Base-by-base conservation (phyloP, 768 basidiomycete species). In the Suillus cothurnatus region DNA sequence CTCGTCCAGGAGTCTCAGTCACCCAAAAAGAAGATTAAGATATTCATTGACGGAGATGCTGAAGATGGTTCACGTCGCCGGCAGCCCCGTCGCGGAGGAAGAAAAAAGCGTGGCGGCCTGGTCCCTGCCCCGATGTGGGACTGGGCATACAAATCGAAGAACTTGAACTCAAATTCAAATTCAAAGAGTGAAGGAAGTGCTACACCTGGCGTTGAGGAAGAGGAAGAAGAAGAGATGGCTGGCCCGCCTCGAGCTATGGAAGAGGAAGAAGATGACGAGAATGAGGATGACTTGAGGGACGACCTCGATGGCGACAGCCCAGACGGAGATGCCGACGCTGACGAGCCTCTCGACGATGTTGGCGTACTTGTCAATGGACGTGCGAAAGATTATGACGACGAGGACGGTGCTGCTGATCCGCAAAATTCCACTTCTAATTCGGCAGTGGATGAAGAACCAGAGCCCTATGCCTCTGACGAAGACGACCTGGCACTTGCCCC, bases 111-210 rank as follows among this genome's bases (percentile, higher is more conserved):
- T 61, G 85, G 88, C 70, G 89, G 88, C 63, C 81, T 92, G 66
- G 88, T 92, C 1, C 91, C 92, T 34, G 88, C 88, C 41, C 86
- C 86, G 62, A 94, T 93, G 91, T 94, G 92, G 93, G 91, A 85
- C 31, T 94, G 93, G 92, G 91, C 88, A 17, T 83, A 83, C 69
- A 87, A 86, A 81, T 77, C 58, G 75, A 67, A 66, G 58, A 74
- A 63, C 64, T 79, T 68, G 65, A 57, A 72, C 66, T 77, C 77
- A 41, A 76, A 71, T 38, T 76, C 78, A 26, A 72, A 75, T 43
- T 76, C 78, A 61, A 83, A 85, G 64, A 82, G 85, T 64, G 85
- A 83, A 59, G 84, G 85, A 61, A 81, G 82, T 66, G 61, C 63
- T 19, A 68, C 76, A 6, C 74, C 74, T 0, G 79, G 80, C 64